These are phyloP conservation scores for Sugiyamaella floridensis DNA, from an alignment of 805 yeast genomes.

Conservation along the genomic window DNA sequence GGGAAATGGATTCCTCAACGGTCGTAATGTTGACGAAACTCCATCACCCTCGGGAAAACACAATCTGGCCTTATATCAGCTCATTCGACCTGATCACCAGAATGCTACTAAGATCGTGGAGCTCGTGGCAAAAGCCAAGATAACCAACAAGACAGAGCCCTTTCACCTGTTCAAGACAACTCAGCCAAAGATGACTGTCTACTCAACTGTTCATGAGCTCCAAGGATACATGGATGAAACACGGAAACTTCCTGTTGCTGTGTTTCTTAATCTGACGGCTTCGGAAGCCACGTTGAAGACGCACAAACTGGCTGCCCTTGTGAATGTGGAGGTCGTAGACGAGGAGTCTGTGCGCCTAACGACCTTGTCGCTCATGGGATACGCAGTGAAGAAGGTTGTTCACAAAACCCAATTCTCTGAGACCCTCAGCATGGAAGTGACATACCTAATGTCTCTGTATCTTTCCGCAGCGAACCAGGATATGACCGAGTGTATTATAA, in stretches of 20 bases:
- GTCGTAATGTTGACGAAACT: neutral
- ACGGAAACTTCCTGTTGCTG: constrained; percentile 50
- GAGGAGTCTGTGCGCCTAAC: constrained; percentile 25
- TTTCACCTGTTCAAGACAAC: constrained; percentile 70
- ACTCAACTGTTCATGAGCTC: constrained; percentile 33
- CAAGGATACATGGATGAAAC: constrained; percentile 29
- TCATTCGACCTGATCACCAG: constrained; percentile 22
- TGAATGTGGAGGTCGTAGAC: constrained; percentile 41
- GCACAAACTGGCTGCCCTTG: constrained; percentile 39
- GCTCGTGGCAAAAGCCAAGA: constrained; percentile 58
- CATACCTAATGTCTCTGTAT: constrained; percentile 31
- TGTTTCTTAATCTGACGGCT: constrained; percentile 56
- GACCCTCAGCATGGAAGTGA: constrained; percentile 35
- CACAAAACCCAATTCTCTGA: constrained; percentile 31
- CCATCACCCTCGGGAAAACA: constrained; percentile 13
- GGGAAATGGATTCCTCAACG: constrained; percentile 21
- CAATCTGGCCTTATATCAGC: constrained; percentile 18
- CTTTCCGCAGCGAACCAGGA: constrained; percentile 33
- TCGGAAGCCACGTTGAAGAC: constrained; percentile 33
- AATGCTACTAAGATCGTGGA: constrained; percentile 42
- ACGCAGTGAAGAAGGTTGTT: constrained; percentile 24
- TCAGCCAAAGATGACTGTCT: constrained; percentile 23
- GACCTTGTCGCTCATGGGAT: constrained; percentile 20
- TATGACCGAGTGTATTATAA: constrained; percentile 26
- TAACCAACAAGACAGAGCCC: constrained; percentile 72